Evolutionary conservation across 2,329 filamentous ascomycete species (phyloP), one percentile per base, ranked within the genome.

Genomic region (Coleophoma crateriformis): DNA sequence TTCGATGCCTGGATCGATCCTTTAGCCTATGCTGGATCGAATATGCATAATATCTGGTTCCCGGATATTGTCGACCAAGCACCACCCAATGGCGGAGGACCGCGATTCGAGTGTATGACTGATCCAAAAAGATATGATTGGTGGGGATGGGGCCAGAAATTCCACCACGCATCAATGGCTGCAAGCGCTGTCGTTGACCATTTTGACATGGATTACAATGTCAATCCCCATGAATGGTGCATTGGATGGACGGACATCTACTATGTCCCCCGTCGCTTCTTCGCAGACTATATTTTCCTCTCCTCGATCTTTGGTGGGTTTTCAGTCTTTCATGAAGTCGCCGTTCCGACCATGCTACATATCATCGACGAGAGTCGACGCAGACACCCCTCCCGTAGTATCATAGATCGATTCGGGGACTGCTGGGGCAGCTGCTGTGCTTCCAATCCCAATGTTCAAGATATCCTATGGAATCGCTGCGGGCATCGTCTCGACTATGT

Each of bases 1-100:
- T 67, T 65, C 46, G 64, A 67, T 49, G 63, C 62, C 5, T 67
- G 64, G 64, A 54, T 67, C 44, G 59, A 64, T 46, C 64, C 64
- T 4, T 48, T 66, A 27, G 57, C 46, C 13, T 67, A 57, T 45
- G 50, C 46, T 20, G 54, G 54, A 49, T 57, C 58, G 56, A 57
- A 65, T 50, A 57, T 55, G 20, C 50, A 53, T 10, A 61, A 61
- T 20, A 64, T 66, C 40, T 62, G 61, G 55, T 57, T 63, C 49
- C 62, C 60, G n/a, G 45, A 57, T 46, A 53, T 54, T 52, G 41
- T 51, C 52, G 34, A 56, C 48, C 10, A 50, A 32, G 41, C 41
- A 32, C 41, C 41, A 44, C 41, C 41, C 13, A 44, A 33, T 14
- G 41, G 41, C 46, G n/a, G 55, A 41, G 41, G 55, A 39, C 50